A percentile compares a stretch with the other conserved stretches of the same genome.
Evolutionary conservation across 2,329 filamentous ascomycete genomes (phyloP).

Genomic region (Cercospora beticola): DNA sequence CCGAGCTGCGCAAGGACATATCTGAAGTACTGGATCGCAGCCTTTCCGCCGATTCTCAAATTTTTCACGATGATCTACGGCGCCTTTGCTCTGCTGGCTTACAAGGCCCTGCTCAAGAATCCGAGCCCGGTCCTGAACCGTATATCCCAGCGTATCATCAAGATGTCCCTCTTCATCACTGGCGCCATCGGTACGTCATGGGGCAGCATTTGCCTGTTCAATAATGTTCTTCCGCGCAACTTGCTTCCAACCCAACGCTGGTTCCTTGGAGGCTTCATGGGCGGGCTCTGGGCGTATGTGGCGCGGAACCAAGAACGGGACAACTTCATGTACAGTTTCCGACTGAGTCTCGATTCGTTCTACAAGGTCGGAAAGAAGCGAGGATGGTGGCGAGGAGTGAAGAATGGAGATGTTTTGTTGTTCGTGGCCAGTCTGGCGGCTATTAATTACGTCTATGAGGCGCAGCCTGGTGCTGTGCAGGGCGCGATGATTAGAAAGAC

Average conservation of each 20-base stretch:
- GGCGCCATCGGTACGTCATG: conserved; percentile 83
- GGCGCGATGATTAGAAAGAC: conserved; percentile 69
- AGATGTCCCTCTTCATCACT: conserved; percentile 74
- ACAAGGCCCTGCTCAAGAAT: conserved; percentile 65
- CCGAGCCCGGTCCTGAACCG: conserved; percentile 67
- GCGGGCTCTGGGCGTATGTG: conserved; percentile 80
- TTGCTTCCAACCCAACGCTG: conserved; percentile 80
- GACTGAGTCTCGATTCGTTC: conserved; percentile 74
- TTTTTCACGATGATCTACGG: conserved; percentile 75
- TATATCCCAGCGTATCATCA: conserved; percentile 68
- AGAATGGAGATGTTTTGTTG: conserved; percentile 78
- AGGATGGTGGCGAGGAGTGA: conserved; percentile 80
- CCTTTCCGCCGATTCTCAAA: conserved; percentile 75
- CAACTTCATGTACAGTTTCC: conserved; percentile 75
- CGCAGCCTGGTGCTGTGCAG: conserved; percentile 64
- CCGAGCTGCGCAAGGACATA: conserved; percentile 87
- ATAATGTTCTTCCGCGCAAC: conserved; percentile 70
- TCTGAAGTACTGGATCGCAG: conserved; percentile 79
- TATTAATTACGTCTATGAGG: conserved; percentile 75
- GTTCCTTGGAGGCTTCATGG: conserved; percentile 83
- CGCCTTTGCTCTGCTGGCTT: conserved; percentile 66
- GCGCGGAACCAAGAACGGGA: conserved; percentile 64
- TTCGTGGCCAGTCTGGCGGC: conserved; percentile 78
- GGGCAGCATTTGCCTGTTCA: conserved; percentile 88
- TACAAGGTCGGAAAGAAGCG: conserved; percentile 96